Conservation (phyloP, 148 eudicot genomes). For the Rhododendron henanense region DNA sequence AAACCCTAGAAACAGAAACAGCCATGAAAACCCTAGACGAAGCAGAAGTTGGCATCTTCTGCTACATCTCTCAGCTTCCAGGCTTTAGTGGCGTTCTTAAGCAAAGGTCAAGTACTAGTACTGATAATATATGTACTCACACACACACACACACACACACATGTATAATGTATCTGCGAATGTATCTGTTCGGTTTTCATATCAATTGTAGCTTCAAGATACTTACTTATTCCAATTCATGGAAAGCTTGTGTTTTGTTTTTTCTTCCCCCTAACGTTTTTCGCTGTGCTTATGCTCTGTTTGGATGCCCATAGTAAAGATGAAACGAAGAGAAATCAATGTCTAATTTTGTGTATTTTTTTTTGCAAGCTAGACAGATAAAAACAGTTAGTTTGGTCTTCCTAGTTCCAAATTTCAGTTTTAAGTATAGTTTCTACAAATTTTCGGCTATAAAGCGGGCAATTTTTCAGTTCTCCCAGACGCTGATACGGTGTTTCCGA, state of each 20-base stretch:
- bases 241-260: background rate
- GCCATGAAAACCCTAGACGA: conserved; percentile 47
- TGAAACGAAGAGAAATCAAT: background rate
- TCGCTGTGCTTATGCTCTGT: background rate
- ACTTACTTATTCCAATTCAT: background rate
- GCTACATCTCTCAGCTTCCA: conserved; percentile 79
- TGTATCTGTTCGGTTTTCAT: background rate
- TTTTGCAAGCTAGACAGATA: no score
- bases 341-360: background rate
- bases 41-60: conserved; percentile 73
- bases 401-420: background rate
- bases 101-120: conserved; percentile 45
- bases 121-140: no score
- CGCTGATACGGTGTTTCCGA: background rate
- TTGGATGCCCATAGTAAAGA: background rate
- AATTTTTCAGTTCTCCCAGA: background rate
- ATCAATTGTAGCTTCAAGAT: background rate
- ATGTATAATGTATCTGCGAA: background rate
- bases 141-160: no score
- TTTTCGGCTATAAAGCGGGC: background rate
- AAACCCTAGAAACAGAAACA: conserved; percentile 3
- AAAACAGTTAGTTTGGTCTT: background rate
- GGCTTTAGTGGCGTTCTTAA: conserved; percentile 92
- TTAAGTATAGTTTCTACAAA: background rate
- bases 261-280: background rate